Conservation (phyloP, 176 grass and related monocot species). For the Eragrostis curvula region DNA sequence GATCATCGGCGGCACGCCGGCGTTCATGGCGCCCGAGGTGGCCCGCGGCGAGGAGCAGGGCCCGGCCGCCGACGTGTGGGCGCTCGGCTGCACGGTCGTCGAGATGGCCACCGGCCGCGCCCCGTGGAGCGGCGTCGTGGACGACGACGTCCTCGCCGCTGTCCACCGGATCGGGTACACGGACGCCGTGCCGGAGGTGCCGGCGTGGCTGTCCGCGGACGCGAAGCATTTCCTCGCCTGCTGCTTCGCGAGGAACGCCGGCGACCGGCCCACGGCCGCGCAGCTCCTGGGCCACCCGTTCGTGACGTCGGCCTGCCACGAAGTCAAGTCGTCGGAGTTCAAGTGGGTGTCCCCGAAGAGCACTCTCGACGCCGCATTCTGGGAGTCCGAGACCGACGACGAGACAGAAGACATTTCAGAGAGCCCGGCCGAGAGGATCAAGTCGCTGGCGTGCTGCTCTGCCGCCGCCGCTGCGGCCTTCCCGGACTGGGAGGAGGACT, state of each 20-base stretch:
- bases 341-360: constrained; percentile 71
- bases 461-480: background rate
- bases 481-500: constrained; percentile 41
- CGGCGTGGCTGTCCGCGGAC: constrained; percentile 56
- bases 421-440: constrained; percentile 36
- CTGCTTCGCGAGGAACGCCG: constrained; percentile 51
- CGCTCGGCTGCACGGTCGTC: no score
- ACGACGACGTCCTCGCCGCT: constrained; percentile 47
- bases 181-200: constrained; percentile 54
- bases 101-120: no score
- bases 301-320: constrained; percentile 14
- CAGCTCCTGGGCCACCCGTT: constrained; percentile 70
- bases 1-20: no score
- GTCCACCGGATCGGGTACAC: constrained; percentile 73
- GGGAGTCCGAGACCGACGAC: constrained; percentile 46
- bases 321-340: background rate
- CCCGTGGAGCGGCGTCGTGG: constrained; percentile 52
- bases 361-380: constrained; percentile 67
- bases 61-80: no score
- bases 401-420: constrained; percentile 3
- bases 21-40: no score
- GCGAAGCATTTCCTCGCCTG: constrained; percentile 53
- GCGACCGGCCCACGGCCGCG: constrained; percentile 52
- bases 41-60: no score
- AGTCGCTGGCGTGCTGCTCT: constrained; percentile 37